phyloP scores from a whole-genome alignment of 805 yeast genomes.

The Pichia exigua region DNA sequence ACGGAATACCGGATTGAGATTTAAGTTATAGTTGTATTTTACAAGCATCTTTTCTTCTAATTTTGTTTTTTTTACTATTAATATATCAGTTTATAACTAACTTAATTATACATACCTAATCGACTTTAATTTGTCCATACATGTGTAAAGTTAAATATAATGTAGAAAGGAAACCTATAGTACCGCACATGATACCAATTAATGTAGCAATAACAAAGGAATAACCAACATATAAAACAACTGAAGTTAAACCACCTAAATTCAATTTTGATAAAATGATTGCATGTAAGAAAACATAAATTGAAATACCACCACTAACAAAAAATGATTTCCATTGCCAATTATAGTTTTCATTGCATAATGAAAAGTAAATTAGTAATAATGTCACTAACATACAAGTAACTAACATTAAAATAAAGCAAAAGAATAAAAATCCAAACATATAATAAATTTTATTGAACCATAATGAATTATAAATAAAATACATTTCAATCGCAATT shows the following conservation, averaged over 20 bases:
- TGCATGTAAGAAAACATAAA: conserved; percentile 81
- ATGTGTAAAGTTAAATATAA: conserved; percentile 70
- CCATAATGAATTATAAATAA: conserved; percentile 88
- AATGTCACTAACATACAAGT: conserved; percentile 78
- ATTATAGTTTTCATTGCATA: conserved; percentile 85
- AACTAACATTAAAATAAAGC: conserved; percentile 71
- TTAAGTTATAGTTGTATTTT: no score
- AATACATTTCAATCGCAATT: conserved; percentile 90
- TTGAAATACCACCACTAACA: conserved; percentile 82
- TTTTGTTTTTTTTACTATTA: no score
- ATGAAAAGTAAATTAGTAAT: conserved; percentile 70
- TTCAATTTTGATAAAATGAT: conserved; percentile 61
- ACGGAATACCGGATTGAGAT: not conserved
- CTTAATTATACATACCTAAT: conserved; percentile 21
- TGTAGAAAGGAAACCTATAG: conserved; percentile 75
- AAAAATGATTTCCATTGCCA: conserved; percentile 96
- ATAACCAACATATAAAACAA: conserved; percentile 78
- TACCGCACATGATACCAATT: conserved; percentile 77
- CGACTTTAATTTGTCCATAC: conserved; percentile 81
- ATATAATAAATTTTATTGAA: conserved; percentile 88
- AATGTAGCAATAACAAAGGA: conserved; percentile 61
- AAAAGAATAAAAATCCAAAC: conserved; percentile 94
- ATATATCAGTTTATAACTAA: not conserved
- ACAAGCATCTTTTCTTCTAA: no score
- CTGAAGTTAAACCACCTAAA: conserved; percentile 66